Percentiles rank a stretch among this genome's conserved stretches.
These are phyloP conservation scores for Xanthoconium separans DNA, from an alignment of 1,284 basidiomycete genomes.

Conservation along the genomic window DNA sequence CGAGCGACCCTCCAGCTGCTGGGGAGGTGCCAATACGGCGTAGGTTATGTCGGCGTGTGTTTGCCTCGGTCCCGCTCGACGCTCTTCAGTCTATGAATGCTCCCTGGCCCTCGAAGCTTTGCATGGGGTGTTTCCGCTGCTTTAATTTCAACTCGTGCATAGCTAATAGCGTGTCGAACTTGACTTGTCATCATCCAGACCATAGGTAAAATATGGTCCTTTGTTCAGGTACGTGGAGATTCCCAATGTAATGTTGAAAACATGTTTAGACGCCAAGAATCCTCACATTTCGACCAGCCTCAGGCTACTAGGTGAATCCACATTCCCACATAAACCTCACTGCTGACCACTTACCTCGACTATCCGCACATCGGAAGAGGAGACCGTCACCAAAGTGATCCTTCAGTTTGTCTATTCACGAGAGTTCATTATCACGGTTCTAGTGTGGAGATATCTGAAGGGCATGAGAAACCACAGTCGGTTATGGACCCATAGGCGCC, in stretches of 20 bases:
- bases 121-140: not conserved
- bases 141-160: too few relatives aligned
- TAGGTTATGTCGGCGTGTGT: too few relatives aligned
- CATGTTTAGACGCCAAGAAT: not conserved
- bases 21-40: too few relatives aligned
- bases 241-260: not conserved
- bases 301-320: not conserved
- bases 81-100: too few relatives aligned
- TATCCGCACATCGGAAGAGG: not conserved
- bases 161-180: not conserved
- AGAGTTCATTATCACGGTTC: not conserved
- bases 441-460: not conserved
- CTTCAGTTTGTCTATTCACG: not conserved
- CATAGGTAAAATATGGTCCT: too few relatives aligned
- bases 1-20: too few relatives aligned
- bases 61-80: too few relatives aligned
- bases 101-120: not conserved
- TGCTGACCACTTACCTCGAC: not conserved
- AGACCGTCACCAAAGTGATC: not conserved
- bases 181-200: not conserved
- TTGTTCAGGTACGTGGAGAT: not conserved
- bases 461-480: not conserved
- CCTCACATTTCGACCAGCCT: not conserved
- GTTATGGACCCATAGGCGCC: slow-evolving; percentile 7
- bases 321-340: not conserved